These are phyloP conservation scores for Annulohypoxylon bovei DNA, from an alignment of 495 filamentous ascomycete genomes.

Conservation along the genomic window DNA sequence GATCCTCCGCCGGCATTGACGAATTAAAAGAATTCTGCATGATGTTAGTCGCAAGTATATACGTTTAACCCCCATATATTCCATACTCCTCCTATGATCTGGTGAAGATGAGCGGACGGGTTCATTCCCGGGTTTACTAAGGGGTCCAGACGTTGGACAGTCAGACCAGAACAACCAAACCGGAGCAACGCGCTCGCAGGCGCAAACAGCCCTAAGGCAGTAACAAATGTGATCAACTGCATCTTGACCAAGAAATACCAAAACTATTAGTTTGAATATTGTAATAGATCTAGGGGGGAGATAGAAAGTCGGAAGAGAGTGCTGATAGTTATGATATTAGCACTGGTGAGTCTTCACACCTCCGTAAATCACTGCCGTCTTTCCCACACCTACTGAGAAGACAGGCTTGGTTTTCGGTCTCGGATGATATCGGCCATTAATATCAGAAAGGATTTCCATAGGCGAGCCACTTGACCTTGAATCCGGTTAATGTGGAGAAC, in stretches of 20 bases:
- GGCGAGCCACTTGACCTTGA: slow-evolving; percentile 36
- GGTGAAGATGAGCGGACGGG: slow-evolving; percentile 56
- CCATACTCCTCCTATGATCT: slow-evolving; percentile 62
- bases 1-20: slow-evolving; percentile 48
- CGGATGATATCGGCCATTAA: slow-evolving; percentile 43
- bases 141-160: slow-evolving; percentile 10
- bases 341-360: slow-evolving; percentile 13
- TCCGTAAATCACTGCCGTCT: slow-evolving; percentile 36
- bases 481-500: slow-evolving; percentile 47
- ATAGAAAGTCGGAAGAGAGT: slow-evolving; percentile 11
- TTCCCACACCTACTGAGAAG: slow-evolving; percentile 20
- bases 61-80: slow-evolving; percentile 50
- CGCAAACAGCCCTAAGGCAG: slow-evolving; percentile 57
- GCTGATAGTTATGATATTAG: slow-evolving; percentile 33
- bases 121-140: slow-evolving; percentile 21
- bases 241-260: slow-evolving; percentile 34
- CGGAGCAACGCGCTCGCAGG: slow-evolving; percentile 55
- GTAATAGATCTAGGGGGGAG: background rate
- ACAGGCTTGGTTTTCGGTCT: slow-evolving; percentile 31
- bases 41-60: background rate
- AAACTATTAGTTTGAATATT: background rate
- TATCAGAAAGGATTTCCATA: slow-evolving; percentile 44
- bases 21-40: slow-evolving; percentile 48
- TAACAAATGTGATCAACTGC: slow-evolving; percentile 53
- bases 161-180: slow-evolving; percentile 41